Base-by-base conservation (phyloP, 1,139 yeast species). In the Meyerozyma carpophila region DNA sequence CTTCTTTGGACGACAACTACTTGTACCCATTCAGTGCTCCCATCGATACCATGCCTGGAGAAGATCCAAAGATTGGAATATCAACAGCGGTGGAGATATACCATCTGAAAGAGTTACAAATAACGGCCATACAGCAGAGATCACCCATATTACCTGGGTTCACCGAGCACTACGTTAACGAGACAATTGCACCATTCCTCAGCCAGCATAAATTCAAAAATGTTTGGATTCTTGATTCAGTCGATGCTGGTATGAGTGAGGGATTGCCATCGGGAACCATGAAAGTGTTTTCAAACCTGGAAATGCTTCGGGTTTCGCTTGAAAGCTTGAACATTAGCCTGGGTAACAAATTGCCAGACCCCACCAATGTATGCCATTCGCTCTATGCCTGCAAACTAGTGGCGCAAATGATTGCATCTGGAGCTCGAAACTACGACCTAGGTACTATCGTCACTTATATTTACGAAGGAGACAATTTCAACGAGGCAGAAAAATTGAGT, bases 11-110 rank as follows among this genome's bases (percentile, higher is more conserved):
- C 55, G 81, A 80, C 42, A 61, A 68, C 4, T 79, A 72, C 53
- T 62, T 90, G 21, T 87, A 86, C 55, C 96, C 98, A 3, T 89
- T 91, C 65, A 82, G 83, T 0, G 86, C 96, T 0, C 94, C 97
- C 1, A 65, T 77, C 10, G 96, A 90, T 58, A 62, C 66, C 40
- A 62, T 61, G 2, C 54, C 49, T 7, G 40, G 28, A 8, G 29
- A 28, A 4, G 47, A 47, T 8, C 46, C 42, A 20, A 43, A 37
- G 32, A 42, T 41, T n/a, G 80, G 82, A 3, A 59, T 84, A 39
- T 62, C 83, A 5, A 76, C 84, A 2, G 79, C 84, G 0, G 58
- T 85, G 24, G 95, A 89, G 53, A 72, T 84, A 1, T 82, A 75
- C 54, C 63, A 68, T 48, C 67, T 69, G 50, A 54, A 59, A 1